These are phyloP conservation scores for Thozetella sp. DNA, from an alignment of 495 filamentous ascomycete genomes.

Conservation along the genomic window DNA sequence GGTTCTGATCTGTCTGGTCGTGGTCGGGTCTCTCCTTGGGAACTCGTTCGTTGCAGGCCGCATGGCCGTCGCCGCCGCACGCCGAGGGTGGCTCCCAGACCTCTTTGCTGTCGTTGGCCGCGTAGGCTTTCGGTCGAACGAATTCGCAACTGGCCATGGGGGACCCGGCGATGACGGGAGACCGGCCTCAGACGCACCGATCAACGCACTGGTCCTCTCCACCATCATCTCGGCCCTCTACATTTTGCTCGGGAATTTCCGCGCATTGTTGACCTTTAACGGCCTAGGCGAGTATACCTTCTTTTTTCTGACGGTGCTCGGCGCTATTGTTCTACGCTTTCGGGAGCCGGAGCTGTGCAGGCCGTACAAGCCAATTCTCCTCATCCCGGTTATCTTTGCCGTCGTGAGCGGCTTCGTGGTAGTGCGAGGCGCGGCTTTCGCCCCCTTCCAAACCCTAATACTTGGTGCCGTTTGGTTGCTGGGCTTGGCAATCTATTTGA, in stretches of 20 bases:
- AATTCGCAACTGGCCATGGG: neutral
- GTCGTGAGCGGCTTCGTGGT: conserved; percentile 57
- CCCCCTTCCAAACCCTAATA: conserved; percentile 46
- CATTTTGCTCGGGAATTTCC: conserved; percentile 58
- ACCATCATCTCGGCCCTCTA: conserved; percentile 49
- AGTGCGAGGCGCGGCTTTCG: conserved; percentile 52
- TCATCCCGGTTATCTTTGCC: conserved; percentile 48
- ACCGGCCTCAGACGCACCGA: conserved; percentile 46
- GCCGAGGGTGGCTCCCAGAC: conserved; percentile 50
- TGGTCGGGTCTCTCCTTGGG: conserved; percentile 54
- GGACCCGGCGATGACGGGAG: no score
- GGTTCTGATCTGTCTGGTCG: conserved; percentile 51
- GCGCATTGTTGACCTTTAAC: conserved; percentile 56
- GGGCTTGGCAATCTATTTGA: conserved; percentile 42
- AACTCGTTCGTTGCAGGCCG: conserved; percentile 59
- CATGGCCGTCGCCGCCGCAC: conserved; percentile 57
- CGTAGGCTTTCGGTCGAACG: conserved; percentile 15
- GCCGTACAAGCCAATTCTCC: conserved; percentile 48
- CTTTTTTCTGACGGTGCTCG: conserved; percentile 59
- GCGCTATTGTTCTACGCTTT: conserved; percentile 49
- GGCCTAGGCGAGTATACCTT: conserved; percentile 59
- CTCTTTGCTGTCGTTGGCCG: conserved; percentile 42
- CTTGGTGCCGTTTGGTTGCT: conserved; percentile 45
- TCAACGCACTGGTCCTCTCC: conserved; percentile 54
- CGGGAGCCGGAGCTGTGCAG: conserved; percentile 44